These are phyloP conservation scores for Hygrophila difformis DNA, from an alignment of 257 asterid species.

Conservation along the genomic window DNA sequence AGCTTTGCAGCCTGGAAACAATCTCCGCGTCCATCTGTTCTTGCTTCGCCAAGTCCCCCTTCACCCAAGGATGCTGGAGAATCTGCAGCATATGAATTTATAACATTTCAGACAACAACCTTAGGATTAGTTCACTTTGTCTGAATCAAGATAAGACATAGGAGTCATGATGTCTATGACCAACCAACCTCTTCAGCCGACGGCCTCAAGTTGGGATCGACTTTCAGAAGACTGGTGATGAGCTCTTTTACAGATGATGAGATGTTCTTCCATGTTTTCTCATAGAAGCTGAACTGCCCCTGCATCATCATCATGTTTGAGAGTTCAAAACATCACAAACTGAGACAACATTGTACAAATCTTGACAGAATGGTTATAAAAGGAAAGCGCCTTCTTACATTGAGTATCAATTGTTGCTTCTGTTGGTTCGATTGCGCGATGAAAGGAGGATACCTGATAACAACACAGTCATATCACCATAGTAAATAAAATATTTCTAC, in stretches of 20 bases:
- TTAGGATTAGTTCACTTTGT: too few species aligned
- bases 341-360: too few species aligned
- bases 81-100: too few species aligned
- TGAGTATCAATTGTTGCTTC: constrained; percentile 72
- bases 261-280: constrained; percentile 81
- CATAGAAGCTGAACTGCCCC: constrained; percentile 79
- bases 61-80: constrained; percentile 77
- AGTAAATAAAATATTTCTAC: too few species aligned
- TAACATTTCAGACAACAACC: too few species aligned
- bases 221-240: constrained; percentile 57
- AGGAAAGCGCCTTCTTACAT: constrained; percentile 15
- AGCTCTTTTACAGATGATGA: constrained; percentile 69
- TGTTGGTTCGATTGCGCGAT: constrained; percentile 57
- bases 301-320: constrained; percentile 21
- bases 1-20: constrained; percentile 56
- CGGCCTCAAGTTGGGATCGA: constrained; percentile 64
- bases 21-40: constrained; percentile 80
- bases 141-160: too few species aligned
- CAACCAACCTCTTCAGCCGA: constrained; percentile 56
- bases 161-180: too few species aligned
- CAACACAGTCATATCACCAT: too few species aligned
- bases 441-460: constrained; percentile 84
- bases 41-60: constrained; percentile 63
- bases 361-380: too few species aligned
- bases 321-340: too few species aligned